phyloP scores from a whole-genome alignment of 805 yeast genomes.

The Myxozyma mucilagina region DNA sequence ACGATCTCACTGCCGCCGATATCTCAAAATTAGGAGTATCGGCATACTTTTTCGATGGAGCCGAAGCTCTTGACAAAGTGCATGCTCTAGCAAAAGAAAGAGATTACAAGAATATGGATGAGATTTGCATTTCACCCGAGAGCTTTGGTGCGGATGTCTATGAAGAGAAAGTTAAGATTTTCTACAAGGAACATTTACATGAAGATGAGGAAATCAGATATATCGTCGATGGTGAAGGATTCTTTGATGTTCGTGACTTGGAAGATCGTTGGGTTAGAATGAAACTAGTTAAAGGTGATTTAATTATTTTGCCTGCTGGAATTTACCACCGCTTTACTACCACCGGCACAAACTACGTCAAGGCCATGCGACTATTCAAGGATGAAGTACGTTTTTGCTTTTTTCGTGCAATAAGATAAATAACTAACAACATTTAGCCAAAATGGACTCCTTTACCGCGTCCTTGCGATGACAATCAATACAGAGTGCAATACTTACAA shows the following conservation, averaged over 20 bases:
- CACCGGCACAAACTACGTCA: constrained; percentile 59
- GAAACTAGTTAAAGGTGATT: constrained; percentile 61
- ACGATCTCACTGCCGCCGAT: constrained; percentile 3
- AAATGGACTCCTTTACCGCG: constrained; percentile 89
- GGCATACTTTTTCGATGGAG: constrained; percentile 37
- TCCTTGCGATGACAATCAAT: constrained; percentile 51
- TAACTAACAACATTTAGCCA: constrained; percentile 48
- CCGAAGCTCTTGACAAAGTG: constrained; percentile 52
- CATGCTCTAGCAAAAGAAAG: constrained; percentile 68
- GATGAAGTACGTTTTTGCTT: constrained; percentile 53
- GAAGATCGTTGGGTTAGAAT: constrained; percentile 76
- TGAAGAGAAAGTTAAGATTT: constrained; percentile 59
- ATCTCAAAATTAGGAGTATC: constrained; percentile 23
- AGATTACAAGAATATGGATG: constrained; percentile 77
- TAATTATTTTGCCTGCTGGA: constrained; percentile 75
- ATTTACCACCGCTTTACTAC: constrained; percentile 92
- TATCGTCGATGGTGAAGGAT: constrained; percentile 85
- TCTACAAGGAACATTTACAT: constrained; percentile 61
- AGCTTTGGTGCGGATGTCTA: constrained; percentile 62
- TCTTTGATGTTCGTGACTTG: constrained; percentile 77
- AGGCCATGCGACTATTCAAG: constrained; percentile 80
- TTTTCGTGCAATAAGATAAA: neutral
- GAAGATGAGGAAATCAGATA: constrained; percentile 97
- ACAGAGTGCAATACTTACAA: constrained; percentile 48
- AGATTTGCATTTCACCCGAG: constrained; percentile 57